Evolutionary conservation across 2,329 filamentous ascomycete species (phyloP), one percentile per base, ranked within the genome.

Genomic region (Fusarium cyanostomum): DNA sequence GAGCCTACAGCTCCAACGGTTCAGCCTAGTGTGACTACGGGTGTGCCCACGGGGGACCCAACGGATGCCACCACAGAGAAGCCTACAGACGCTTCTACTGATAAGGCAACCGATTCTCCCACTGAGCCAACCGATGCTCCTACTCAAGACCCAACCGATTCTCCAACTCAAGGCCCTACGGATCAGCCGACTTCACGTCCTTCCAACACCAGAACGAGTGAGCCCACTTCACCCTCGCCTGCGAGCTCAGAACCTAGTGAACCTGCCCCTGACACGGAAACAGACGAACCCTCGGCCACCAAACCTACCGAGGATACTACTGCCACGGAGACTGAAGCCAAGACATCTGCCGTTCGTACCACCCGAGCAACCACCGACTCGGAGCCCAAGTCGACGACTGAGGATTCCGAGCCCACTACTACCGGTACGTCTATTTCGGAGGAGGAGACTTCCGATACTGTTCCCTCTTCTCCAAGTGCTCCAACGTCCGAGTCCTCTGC

Each of bases 361-460:
- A 38, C 64, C 53, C 15, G 30, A 27, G 30, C 38, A 35, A 64
- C 64, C 33, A 21, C 45, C 24, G 38, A 64, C 28, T 64, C 63
- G 51, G 48, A 55, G 26, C 55, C 66, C 38, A 44, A 52, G 27
- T 65, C 64, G 37, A 67, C 65, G 26, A 64, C 56, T 18, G 56
- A 66, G 31, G 64, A 69, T 61, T 71, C 67, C 52, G 60, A 71
- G 58, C 57, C 67, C 49, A 62, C 72, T 68, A 61, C 62, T 64
- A 71, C 74, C 53, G 68, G 71, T 71, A 69, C 73, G 70, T 72
- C 66, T 59, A 64, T 54, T 46, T 57, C 61, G 48, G 64, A 71
- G 71, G 68, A 69, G 64, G 62, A 57, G 54, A 30, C 70, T 66
- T 62, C 67, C 52, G 59, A 64, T 56, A 68, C 68, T 33, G 45